These are phyloP conservation scores for Cupressus sempervirens DNA, from an alignment of 75 land plant species.

Conservation along the genomic window DNA sequence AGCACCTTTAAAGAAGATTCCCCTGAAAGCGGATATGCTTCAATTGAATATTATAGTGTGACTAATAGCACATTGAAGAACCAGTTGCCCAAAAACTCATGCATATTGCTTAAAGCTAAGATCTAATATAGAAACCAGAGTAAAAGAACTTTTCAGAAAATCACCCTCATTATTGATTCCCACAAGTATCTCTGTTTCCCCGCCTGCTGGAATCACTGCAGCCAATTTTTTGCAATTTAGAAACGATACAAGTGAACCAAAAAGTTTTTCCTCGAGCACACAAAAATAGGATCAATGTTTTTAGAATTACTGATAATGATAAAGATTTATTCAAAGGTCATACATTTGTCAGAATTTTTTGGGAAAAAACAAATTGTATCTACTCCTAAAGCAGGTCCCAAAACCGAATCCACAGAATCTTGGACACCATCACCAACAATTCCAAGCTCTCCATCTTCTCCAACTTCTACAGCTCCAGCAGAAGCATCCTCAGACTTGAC, in stretches of 20 bases:
- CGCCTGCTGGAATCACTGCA: constrained; percentile 88
- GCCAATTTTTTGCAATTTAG: background rate
- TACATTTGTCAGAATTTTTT: constrained; percentile 57
- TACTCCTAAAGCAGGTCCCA: constrained; percentile 68
- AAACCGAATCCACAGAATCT: constrained; percentile 38
- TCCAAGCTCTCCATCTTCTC: constrained; percentile 42
- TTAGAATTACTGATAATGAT: background rate
- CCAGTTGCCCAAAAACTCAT: background rate
- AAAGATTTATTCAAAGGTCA: constrained; percentile 1
- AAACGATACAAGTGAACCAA: background rate
- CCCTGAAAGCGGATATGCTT: constrained; percentile 31
- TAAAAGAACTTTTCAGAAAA: background rate
- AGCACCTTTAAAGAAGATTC: constrained; percentile 57
- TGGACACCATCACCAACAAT: constrained; percentile 60
- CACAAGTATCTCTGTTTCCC: constrained; percentile 69
- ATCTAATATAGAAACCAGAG: background rate
- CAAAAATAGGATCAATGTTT: background rate
- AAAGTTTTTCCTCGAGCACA: background rate
- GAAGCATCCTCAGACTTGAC: constrained; percentile 11
- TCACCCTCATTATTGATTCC: constrained; percentile 83
- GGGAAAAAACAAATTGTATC: constrained; percentile 73
- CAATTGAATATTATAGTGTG: background rate
- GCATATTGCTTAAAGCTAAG: background rate
- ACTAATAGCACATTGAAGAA: background rate
- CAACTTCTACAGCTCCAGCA: constrained; percentile 19